Conservation (phyloP, 2,329 filamentous ascomycete species). For the Tympanopsis confertula region DNA sequence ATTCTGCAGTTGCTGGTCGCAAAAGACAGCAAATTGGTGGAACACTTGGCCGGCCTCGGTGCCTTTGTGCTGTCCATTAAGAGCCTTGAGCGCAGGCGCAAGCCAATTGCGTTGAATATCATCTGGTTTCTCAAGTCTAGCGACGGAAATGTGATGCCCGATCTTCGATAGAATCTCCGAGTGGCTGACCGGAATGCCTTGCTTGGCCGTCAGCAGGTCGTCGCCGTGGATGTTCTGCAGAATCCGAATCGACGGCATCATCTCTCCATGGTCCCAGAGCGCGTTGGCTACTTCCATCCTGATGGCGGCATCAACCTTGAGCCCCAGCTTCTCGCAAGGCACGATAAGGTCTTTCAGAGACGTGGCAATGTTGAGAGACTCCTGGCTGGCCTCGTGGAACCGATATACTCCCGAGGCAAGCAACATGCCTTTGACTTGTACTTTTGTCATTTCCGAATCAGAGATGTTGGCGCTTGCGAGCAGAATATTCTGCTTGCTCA, state of each 20-base stretch:
- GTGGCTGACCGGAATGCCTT: conserved; percentile 60
- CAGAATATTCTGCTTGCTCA: conserved; percentile 60
- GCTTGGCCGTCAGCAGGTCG: conserved; percentile 44
- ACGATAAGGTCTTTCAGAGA: conserved; percentile 64
- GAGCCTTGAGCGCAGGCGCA: conserved; percentile 68
- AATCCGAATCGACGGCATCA: conserved; percentile 78
- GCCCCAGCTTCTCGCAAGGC: conserved; percentile 55
- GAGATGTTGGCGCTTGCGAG: conserved; percentile 48
- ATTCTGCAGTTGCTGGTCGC: conserved; percentile 85
- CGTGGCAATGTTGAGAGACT: conserved; percentile 76
- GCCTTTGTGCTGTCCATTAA: conserved; percentile 57
- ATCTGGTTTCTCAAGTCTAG: conserved; percentile 80
- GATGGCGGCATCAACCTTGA: conserved; percentile 67
- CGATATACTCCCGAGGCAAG: conserved; percentile 65
- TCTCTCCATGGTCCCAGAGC: conserved; percentile 88
- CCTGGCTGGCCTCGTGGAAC: conserved; percentile 71
- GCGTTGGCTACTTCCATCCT: conserved; percentile 78
- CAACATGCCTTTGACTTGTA: conserved; percentile 69
- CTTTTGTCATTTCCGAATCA: conserved; percentile 52
- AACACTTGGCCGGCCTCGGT: conserved; percentile 77
- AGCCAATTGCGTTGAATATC: conserved; percentile 81
- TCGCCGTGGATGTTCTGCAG: conserved; percentile 61
- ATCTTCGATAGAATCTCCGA: conserved; percentile 78
- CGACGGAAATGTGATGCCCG: conserved; percentile 79
- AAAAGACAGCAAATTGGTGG: conserved; percentile 90